Conservation (phyloP, 176 grass and related monocot species). For the Typha latifolia region DNA sequence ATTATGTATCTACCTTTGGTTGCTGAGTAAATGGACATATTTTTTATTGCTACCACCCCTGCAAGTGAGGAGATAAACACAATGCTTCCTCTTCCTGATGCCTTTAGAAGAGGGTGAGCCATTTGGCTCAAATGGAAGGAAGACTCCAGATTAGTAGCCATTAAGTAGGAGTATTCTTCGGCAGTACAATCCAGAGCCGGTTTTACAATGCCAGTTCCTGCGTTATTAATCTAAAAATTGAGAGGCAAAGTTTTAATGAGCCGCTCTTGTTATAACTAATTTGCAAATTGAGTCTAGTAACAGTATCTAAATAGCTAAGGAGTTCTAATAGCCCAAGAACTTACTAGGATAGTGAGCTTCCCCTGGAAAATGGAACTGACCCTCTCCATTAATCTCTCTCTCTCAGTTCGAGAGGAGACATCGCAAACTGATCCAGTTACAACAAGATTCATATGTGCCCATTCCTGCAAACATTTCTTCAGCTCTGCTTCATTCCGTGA, state of each 20-base stretch:
- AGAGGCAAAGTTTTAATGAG: too few relatives aligned
- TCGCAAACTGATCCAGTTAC: conserved; percentile 34
- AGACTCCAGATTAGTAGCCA: conserved; percentile 11
- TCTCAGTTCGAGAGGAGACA: conserved; percentile 21
- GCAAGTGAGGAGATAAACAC: conserved; percentile 9
- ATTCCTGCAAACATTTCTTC: conserved; percentile 17
- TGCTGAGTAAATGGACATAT: not conserved
- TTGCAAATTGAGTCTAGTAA: too few relatives aligned
- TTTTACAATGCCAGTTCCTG: not conserved
- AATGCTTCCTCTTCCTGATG: conserved; percentile 5
- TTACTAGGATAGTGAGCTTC: conserved; percentile 36
- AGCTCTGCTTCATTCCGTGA: conserved; percentile 23
- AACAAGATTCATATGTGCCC: conserved; percentile 2
- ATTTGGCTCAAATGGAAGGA: conserved; percentile 8
- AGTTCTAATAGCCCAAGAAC: not conserved
- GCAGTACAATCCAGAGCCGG: not conserved
- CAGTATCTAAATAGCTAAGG: not conserved
- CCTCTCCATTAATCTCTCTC: conserved; percentile 18
- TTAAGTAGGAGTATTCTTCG: not conserved
- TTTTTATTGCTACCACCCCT: not conserved
- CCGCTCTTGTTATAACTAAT: too few relatives aligned
- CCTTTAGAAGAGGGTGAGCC: conserved; percentile 4
- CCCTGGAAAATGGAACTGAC: conserved; percentile 20
- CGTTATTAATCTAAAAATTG: not conserved
- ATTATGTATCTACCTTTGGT: not conserved